phyloP scores from a whole-genome alignment of 352 stramenopile genomes.

The Phytophthora tentaculata region DNA sequence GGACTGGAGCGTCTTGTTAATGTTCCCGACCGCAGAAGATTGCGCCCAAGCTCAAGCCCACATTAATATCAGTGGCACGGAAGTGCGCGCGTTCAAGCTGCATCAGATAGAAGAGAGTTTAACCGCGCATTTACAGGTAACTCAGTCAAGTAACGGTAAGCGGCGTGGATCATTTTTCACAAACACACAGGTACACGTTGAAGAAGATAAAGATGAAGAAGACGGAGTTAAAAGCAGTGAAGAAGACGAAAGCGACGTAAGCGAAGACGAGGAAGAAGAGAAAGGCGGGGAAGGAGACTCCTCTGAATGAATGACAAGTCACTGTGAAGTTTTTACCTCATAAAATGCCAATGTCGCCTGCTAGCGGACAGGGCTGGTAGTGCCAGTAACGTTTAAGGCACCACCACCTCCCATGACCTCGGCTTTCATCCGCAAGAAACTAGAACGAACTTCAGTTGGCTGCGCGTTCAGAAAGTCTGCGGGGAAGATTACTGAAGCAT shows the following conservation, averaged over 20 bases:
- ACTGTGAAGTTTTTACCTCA: slow-evolving; percentile 23
- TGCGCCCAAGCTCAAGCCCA: slow-evolving; percentile 71
- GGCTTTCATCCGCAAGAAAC: slow-evolving; percentile 65
- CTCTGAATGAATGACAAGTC: slow-evolving; percentile 31
- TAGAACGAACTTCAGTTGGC: slow-evolving; percentile 55
- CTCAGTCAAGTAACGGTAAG: slow-evolving; percentile 44
- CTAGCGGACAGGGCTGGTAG: slow-evolving; percentile 13
- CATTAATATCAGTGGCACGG: slow-evolving; percentile 72
- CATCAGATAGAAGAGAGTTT: slow-evolving; percentile 79
- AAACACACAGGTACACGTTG: slow-evolving; percentile 16
- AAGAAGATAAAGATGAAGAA: slow-evolving; percentile 13
- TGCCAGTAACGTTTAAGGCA: neutral
- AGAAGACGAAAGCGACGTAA: slow-evolving; percentile 8
- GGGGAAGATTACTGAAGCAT: slow-evolving; percentile 78
- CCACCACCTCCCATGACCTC: slow-evolving; percentile 43
- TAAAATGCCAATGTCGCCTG: slow-evolving; percentile 2
- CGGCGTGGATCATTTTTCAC: slow-evolving; percentile 37
- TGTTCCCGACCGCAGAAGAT: slow-evolving; percentile 71
- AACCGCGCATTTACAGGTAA: slow-evolving; percentile 65
- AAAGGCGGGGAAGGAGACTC: slow-evolving; percentile 8
- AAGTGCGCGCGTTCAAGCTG: slow-evolving; percentile 83
- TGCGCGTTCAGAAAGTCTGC: slow-evolving; percentile 82
- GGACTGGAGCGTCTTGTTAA: slow-evolving; percentile 67
- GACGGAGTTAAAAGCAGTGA: slow-evolving; percentile 12
- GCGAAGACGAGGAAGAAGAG: slow-evolving; percentile 10